phyloP scores from a whole-genome alignment of 192 early-diverging fungal species.

The Podochytrium sp. region DNA sequence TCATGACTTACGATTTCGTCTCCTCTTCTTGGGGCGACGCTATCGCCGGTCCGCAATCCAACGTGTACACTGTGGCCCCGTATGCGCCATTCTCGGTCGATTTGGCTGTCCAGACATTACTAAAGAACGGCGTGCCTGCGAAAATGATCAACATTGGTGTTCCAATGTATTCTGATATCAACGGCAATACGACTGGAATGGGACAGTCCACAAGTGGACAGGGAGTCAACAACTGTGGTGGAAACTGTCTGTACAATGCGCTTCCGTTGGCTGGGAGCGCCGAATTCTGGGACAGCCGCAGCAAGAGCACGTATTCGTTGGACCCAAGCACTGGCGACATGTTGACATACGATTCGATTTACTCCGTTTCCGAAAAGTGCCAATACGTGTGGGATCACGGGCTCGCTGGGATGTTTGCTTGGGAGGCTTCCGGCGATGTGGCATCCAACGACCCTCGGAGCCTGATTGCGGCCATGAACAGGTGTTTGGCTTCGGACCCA shows the following conservation, averaged over 20 bases:
- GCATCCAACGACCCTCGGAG: background rate
- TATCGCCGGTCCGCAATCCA: conserved; percentile 82
- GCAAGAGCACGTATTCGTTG: conserved; percentile 81
- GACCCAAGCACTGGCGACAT: conserved; percentile 68
- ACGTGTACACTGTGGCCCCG: conserved; percentile 64
- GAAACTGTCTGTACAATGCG: background rate
- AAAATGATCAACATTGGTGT: conserved; percentile 88
- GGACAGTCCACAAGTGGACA: background rate
- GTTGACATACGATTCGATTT: conserved; percentile 77
- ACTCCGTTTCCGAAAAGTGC: conserved; percentile 45
- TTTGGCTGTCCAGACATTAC: conserved; percentile 72
- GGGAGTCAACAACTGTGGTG: background rate
- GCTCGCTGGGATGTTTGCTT: conserved; percentile 52
- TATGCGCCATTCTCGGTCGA: conserved; percentile 63
- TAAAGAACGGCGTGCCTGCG: conserved; percentile 73
- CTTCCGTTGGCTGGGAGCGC: background rate
- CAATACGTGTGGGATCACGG: conserved; percentile 47
- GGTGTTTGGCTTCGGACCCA: background rate
- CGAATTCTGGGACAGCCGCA: conserved; percentile 76
- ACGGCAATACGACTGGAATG: conserved; percentile 71
- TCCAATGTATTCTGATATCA: conserved; percentile 91
- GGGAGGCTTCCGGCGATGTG: conserved; percentile 35
- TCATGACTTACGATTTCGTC: conserved; percentile 74
- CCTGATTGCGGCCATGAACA: background rate
- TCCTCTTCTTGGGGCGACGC: conserved; percentile 49